Conservation (phyloP, 371 early-diverging fungal species). For the Thermomucor indicae-seudaticae region DNA sequence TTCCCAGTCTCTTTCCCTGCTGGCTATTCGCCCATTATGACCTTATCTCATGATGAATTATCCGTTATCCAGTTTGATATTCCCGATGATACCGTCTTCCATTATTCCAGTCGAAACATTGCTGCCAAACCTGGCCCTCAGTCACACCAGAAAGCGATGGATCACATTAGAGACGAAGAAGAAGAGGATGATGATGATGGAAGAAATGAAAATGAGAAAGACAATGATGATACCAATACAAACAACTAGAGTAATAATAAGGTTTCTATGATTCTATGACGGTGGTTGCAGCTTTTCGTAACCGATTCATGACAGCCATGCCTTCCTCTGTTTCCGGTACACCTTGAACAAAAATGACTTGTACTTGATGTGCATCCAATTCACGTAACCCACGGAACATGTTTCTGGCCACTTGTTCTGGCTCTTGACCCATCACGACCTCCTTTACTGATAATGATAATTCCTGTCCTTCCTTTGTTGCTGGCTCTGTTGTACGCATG, state of each 20-base stretch:
- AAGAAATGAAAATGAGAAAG: too few relatives aligned
- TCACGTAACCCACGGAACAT: slow-evolving; percentile 83
- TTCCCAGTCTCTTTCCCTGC: too few relatives aligned
- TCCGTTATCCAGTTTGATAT: too few relatives aligned
- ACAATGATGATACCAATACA: background rate
- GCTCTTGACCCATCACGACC: slow-evolving; percentile 44
- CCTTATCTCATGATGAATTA: too few relatives aligned
- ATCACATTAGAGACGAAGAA: too few relatives aligned
- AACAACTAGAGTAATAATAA: background rate
- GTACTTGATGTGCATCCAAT: slow-evolving; percentile 74
- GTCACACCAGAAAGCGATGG: too few relatives aligned
- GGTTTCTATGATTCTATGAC: slow-evolving; percentile 5
- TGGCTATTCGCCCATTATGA: too few relatives aligned
- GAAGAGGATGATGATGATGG: too few relatives aligned
- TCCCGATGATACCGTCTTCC: too few relatives aligned
- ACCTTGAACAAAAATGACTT: slow-evolving; percentile 88
- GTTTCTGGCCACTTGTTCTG: slow-evolving; percentile 70
- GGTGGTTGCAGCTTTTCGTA: slow-evolving; percentile 83
- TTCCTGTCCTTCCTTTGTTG: slow-evolving; percentile 13
- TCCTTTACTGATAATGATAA: slow-evolving; percentile 16
- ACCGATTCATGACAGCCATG: slow-evolving; percentile 97
- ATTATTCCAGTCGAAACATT: too few relatives aligned
- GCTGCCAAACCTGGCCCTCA: too few relatives aligned
- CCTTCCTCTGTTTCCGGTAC: slow-evolving; percentile 81
- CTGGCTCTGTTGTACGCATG: slow-evolving; percentile 14